These are phyloP conservation scores for Apocynum venetum DNA, from an alignment of 257 asterid genomes.

Conservation along the genomic window DNA sequence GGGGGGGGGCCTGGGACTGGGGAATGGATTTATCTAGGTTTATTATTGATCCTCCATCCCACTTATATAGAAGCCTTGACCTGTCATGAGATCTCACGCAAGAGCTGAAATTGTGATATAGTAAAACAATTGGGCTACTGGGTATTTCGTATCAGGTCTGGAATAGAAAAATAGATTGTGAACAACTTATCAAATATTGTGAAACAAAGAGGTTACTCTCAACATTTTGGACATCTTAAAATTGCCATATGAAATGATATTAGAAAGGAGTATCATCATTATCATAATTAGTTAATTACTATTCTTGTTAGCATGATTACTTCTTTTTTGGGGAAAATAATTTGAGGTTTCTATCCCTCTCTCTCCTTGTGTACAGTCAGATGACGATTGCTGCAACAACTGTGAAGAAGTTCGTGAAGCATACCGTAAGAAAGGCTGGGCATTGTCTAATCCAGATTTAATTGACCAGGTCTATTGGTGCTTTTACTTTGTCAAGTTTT, in stretches of 20 bases:
- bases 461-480: constrained; percentile 69
- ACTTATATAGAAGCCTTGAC: neutral
- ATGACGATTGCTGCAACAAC: constrained; percentile 82
- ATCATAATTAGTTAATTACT: neutral
- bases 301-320: neutral
- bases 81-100: neutral
- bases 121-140: neutral
- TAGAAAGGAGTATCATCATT: neutral
- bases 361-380: constrained; percentile 48
- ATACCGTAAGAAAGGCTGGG: constrained; percentile 95
- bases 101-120: neutral
- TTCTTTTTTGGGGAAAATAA: neutral
- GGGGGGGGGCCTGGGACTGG: neutral
- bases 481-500: neutral
- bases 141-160: neutral
- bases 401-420: constrained; percentile 99
- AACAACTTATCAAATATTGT: neutral
- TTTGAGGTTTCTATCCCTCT: constrained; percentile 16
- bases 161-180: neutral
- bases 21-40: neutral
- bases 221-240: neutral
- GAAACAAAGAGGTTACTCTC: neutral
- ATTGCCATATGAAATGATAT: neutral
- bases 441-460: constrained; percentile 69
- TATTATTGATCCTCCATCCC: neutral